Conservation (phyloP, 768 basidiomycete genomes). For the Cyathus striatus region DNA sequence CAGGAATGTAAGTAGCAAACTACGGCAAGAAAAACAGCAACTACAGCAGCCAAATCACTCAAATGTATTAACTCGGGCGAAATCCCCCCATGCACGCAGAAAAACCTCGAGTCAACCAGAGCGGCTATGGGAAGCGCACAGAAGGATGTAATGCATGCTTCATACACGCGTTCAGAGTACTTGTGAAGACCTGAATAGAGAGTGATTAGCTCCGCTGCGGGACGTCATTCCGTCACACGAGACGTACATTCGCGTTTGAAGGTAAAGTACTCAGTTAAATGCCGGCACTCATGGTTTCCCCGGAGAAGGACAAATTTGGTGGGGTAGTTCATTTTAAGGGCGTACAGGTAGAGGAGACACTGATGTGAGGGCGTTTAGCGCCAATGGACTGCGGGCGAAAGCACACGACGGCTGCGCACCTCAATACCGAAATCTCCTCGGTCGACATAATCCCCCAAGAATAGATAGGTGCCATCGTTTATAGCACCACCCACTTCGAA, state of each 20-base stretch:
- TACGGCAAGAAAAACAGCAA: constrained; percentile 14
- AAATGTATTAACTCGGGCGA: constrained; percentile 82
- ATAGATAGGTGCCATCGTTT: constrained; percentile 80
- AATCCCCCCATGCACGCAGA: constrained; percentile 96
- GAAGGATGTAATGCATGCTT: constrained; percentile 89
- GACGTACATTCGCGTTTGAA: constrained; percentile 93
- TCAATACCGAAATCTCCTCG: constrained; percentile 86
- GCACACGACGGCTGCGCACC: constrained; percentile 19
- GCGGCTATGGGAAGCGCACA: constrained; percentile 87
- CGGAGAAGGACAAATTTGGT: constrained; percentile 77
- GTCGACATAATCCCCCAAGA: constrained; percentile 97
- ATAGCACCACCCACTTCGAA: constrained; percentile 92
- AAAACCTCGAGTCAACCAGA: constrained; percentile 90
- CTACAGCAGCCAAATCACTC: constrained; percentile 64
- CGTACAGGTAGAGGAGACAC: constrained; percentile 92
- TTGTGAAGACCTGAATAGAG: constrained; percentile 72
- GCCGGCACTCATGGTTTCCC: constrained; percentile 96
- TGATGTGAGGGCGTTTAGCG: constrained; percentile 17
- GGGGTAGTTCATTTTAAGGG: constrained; percentile 89
- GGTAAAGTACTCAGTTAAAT: constrained; percentile 96
- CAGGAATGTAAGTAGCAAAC: constrained; percentile 5
- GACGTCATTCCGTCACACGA: no score
- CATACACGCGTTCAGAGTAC: constrained; percentile 82
- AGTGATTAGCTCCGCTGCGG: not conserved
- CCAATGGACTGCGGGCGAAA: not conserved